Percentiles rank a stretch among this genome's conserved stretches.
These are phyloP conservation scores for Platismatia glauca DNA, from an alignment of 495 filamentous ascomycete species.

Conservation along the genomic window DNA sequence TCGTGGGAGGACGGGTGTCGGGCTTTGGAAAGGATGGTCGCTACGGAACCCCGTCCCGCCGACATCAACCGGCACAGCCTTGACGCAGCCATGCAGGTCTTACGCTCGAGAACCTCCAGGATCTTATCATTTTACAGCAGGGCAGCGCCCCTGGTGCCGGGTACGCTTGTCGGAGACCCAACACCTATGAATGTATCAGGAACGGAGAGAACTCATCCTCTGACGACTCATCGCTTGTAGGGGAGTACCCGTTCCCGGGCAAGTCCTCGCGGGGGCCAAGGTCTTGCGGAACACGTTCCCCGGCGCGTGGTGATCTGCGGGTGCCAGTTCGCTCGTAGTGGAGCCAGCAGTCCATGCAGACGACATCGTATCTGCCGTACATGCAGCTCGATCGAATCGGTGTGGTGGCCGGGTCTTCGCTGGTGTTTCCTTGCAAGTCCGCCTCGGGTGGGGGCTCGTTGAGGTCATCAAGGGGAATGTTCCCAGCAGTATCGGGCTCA, in stretches of 20 bases:
- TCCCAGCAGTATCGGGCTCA: neutral
- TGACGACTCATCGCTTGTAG: neutral
- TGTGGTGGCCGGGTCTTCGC: neutral
- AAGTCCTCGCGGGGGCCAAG: too few species aligned
- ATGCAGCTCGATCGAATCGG: neutral
- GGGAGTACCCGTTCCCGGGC: neutral
- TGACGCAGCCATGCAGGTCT: too few species aligned
- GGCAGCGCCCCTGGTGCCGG: too few species aligned
- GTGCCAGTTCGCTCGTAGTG: neutral
- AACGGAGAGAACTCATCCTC: neutral
- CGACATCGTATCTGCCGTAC: neutral
- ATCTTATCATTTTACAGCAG: too few species aligned
- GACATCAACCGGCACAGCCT: too few species aligned
- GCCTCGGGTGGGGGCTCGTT: neutral
- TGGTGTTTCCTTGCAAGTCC: neutral
- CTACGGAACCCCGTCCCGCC: too few species aligned
- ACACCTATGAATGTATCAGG: neutral
- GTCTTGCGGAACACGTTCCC: too few species aligned
- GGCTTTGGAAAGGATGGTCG: too few species aligned
- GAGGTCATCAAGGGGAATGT: neutral
- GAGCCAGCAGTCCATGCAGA: neutral
- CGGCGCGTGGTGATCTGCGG: neutral
- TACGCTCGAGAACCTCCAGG: too few species aligned
- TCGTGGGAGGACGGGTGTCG: too few species aligned
- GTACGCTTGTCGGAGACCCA: too few species aligned